Conservation (phyloP, 805 yeast species). For the Alloascoidea africana region DNA sequence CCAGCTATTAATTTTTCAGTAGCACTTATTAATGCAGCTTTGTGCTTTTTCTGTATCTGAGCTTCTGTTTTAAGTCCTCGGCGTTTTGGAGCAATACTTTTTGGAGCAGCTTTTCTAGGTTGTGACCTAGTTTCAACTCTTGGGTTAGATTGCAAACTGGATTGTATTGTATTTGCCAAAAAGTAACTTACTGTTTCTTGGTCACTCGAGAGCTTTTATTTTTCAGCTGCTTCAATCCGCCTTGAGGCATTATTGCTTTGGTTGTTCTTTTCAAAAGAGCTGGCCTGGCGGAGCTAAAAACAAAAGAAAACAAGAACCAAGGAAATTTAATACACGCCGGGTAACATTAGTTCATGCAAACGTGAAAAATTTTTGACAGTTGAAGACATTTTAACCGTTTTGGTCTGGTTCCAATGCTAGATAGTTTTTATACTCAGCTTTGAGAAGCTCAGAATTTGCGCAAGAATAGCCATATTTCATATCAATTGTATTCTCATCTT, state of each 20-base stretch:
- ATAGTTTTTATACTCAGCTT: too few species aligned
- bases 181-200: background rate
- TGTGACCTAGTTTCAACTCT: conserved; percentile 14
- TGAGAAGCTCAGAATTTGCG: too few species aligned
- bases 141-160: conserved; percentile 20
- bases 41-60: conserved; percentile 42
- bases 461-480: too few species aligned
- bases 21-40: conserved; percentile 33
- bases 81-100: conserved; percentile 53
- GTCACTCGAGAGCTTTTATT: background rate
- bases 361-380: too few species aligned
- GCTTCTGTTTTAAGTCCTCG: conserved; percentile 32
- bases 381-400: too few species aligned
- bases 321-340: too few species aligned
- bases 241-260: conserved; percentile 21
- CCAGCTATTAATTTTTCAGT: conserved; percentile 83
- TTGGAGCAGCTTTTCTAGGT: conserved; percentile 56
- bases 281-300: too few species aligned
- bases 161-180: background rate
- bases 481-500: too few species aligned
- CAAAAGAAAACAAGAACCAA: too few species aligned
- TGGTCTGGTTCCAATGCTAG: too few species aligned
- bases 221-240: conserved; percentile 14
- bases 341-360: too few species aligned
- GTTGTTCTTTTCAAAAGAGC: too few species aligned